Evolutionary conservation across 2,329 filamentous ascomycete genomes (phyloP).

Genomic region (Fusarium decemcellulare): DNA sequence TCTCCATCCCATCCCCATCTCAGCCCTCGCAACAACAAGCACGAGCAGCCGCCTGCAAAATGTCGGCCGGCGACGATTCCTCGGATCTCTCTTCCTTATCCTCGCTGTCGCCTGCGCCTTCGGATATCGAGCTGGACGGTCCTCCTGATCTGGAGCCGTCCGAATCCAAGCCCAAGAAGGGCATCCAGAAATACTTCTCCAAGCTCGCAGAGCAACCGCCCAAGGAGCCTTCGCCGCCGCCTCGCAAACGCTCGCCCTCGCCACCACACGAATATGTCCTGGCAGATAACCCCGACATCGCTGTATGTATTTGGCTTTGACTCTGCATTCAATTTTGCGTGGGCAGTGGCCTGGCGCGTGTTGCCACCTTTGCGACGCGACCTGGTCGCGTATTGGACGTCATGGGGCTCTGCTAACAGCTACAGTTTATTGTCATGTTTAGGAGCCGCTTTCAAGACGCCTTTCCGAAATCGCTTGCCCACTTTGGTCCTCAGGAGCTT

Average conservation of each 20-base stretch:
- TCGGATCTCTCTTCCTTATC: conserved; percentile 74
- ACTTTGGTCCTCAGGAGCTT: conserved; percentile 95
- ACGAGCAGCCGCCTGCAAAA: conserved; percentile 54
- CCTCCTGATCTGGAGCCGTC: conserved; percentile 47
- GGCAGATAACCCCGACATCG: conserved; percentile 92
- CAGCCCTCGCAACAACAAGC: conserved; percentile 45
- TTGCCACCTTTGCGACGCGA: conserved; percentile 62
- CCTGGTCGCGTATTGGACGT: conserved; percentile 62
- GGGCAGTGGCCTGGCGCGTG: conserved; percentile 53
- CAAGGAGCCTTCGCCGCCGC: conserved; percentile 74
- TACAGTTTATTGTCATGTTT: conserved; percentile 98
- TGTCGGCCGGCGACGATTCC: conserved; percentile 73
- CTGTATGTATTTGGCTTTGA: conserved; percentile 76
- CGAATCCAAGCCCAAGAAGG: conserved; percentile 65
- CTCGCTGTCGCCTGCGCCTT: conserved; percentile 61
- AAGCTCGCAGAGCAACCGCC: conserved; percentile 66
- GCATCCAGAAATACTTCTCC: conserved; percentile 78
- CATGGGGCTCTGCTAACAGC: conserved; percentile 52
- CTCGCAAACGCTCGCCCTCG: conserved; percentile 86
- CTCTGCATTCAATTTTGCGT: conserved; percentile 39
- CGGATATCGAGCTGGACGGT: conserved; percentile 66
- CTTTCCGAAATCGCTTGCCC: conserved; percentile 88
- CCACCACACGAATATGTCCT: conserved; percentile 92
- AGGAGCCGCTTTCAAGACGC: conserved; percentile 91
- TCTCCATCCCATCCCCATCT: conserved; percentile 43